Evolutionary conservation across 768 basidiomycete genomes (phyloP).

Genomic region (Hypholoma sublateritium): DNA sequence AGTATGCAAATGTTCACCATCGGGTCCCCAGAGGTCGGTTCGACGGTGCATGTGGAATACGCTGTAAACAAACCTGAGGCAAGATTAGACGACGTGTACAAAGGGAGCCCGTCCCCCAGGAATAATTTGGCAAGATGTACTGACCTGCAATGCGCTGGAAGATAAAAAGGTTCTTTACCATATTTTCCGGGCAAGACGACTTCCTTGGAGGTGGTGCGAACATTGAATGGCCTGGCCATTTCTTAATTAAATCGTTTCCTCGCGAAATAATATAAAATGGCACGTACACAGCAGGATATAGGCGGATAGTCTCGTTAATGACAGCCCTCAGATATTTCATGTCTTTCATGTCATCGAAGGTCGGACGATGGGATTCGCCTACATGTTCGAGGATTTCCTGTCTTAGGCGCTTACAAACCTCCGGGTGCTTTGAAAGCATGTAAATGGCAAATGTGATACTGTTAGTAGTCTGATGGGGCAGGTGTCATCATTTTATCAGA

Average conservation of each 20-base stretch:
- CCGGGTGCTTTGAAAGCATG: conserved; percentile 52
- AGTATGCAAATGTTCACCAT: conserved; percentile 40
- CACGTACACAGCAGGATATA: conserved; percentile 52
- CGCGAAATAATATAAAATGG: no score
- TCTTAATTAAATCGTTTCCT: not conserved
- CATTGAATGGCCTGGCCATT: conserved; percentile 35
- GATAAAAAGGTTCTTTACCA: conserved; percentile 36
- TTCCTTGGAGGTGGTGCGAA: conserved; percentile 18
- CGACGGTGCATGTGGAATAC: conserved; percentile 62
- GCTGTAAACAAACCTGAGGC: conserved; percentile 40
- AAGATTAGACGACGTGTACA: not conserved
- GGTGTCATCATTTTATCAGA: not conserved
- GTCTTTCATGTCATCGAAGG: conserved; percentile 53
- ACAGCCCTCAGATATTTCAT: conserved; percentile 62
- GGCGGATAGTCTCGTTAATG: conserved; percentile 55
- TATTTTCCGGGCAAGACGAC: conserved; percentile 24
- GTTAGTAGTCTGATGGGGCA: conserved; percentile 39
- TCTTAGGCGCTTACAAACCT: conserved; percentile 44
- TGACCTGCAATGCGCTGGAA: conserved; percentile 26
- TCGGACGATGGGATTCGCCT: conserved; percentile 43
- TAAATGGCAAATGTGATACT: conserved; percentile 55
- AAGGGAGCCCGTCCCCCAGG: not conserved
- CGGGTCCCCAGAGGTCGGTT: conserved; percentile 65
- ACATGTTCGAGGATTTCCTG: conserved; percentile 48
- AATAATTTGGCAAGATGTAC: not conserved